phyloP scores from a whole-genome alignment of 2,329 filamentous ascomycete genomes.

The Fonsecaea multimorphosa region DNA sequence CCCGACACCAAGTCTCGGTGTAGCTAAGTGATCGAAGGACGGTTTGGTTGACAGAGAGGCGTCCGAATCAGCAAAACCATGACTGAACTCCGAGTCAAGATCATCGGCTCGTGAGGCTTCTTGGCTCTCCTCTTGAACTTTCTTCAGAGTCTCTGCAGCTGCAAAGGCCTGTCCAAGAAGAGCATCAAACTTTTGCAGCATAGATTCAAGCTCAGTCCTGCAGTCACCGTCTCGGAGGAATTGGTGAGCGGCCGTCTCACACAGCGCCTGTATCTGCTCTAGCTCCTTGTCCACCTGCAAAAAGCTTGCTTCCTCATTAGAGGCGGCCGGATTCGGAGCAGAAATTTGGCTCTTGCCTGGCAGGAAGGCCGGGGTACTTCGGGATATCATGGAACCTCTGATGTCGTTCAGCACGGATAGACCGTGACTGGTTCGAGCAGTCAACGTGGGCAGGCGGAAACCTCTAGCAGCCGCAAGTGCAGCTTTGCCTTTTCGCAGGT shows the following conservation, averaged over 20 bases:
- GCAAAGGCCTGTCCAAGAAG: slow-evolving; percentile 66
- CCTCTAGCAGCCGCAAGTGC: slow-evolving; percentile 67
- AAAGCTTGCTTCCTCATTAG: slow-evolving; percentile 63
- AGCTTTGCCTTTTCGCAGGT: slow-evolving; percentile 84
- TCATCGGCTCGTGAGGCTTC: slow-evolving; percentile 38
- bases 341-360: slow-evolving; percentile 18
- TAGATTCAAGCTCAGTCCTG: slow-evolving; percentile 73
- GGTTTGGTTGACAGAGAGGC: slow-evolving; percentile 25
- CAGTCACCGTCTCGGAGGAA: slow-evolving; percentile 89
- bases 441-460: slow-evolving; percentile 32
- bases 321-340: background rate
- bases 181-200: slow-evolving; percentile 68
- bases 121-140: slow-evolving; percentile 53
- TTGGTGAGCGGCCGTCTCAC: slow-evolving; percentile 86
- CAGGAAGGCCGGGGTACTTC: slow-evolving; percentile 21
- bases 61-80: slow-evolving; percentile 19
- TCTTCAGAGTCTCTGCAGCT: slow-evolving; percentile 63
- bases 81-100: slow-evolving; percentile 12
- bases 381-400: slow-evolving; percentile 22
- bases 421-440: slow-evolving; percentile 12
- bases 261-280: slow-evolving; percentile 79
- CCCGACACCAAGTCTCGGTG: slow-evolving; percentile 21
- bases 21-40: slow-evolving; percentile 22
- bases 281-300: slow-evolving; percentile 78
- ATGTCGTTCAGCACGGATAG: slow-evolving; percentile 22